Evolutionary conservation across 2,329 filamentous ascomycete species (phyloP).

Genomic region (Colletotrichum australisinense): DNA sequence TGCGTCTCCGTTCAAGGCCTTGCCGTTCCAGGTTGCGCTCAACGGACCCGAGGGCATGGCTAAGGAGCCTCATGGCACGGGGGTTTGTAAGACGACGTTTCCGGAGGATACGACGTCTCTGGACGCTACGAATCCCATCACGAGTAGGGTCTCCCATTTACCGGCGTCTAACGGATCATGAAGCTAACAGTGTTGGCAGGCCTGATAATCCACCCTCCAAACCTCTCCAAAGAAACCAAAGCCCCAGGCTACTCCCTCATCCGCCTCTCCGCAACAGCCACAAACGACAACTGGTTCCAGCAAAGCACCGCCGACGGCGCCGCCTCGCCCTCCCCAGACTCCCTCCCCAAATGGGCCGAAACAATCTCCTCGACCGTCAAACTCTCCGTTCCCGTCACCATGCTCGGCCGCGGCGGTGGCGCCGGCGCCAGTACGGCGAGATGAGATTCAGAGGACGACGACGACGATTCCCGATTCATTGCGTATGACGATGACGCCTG

Average conservation of each 20-base stretch:
- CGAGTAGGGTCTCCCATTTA: conserved; percentile 46
- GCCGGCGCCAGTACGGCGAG: conserved; percentile 39
- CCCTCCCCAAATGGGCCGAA: conserved; percentile 55
- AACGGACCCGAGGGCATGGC: conserved; percentile 40
- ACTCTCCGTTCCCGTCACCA: conserved; percentile 56
- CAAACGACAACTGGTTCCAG: conserved; percentile 65
- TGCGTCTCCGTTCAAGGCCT: conserved; percentile 61
- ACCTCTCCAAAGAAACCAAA: conserved; percentile 42
- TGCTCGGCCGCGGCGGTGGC: conserved; percentile 52
- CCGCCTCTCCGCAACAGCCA: conserved; percentile 63
- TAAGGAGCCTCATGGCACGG: conserved; percentile 50
- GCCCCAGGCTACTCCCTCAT: conserved; percentile 63
- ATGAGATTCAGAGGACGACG: conserved; percentile 40
- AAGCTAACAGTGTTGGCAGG: conserved; percentile 46
- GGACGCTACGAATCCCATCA: conserved; percentile 57
- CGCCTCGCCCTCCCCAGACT: conserved; percentile 31
- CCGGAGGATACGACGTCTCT: conserved; percentile 43
- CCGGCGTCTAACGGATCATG: neutral
- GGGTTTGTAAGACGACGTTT: conserved; percentile 61
- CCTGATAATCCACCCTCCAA: conserved; percentile 58
- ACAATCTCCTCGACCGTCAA: conserved; percentile 57
- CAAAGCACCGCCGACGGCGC: conserved; percentile 53
- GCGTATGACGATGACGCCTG: conserved; percentile 62
- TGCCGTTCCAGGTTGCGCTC: conserved; percentile 63
- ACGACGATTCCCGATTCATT: too few species aligned